Evolutionary conservation across 2,329 filamentous ascomycete species (phyloP), one percentile per base, ranked within the genome.

Genomic region (Ophiostoma novo-ulmi): DNA sequence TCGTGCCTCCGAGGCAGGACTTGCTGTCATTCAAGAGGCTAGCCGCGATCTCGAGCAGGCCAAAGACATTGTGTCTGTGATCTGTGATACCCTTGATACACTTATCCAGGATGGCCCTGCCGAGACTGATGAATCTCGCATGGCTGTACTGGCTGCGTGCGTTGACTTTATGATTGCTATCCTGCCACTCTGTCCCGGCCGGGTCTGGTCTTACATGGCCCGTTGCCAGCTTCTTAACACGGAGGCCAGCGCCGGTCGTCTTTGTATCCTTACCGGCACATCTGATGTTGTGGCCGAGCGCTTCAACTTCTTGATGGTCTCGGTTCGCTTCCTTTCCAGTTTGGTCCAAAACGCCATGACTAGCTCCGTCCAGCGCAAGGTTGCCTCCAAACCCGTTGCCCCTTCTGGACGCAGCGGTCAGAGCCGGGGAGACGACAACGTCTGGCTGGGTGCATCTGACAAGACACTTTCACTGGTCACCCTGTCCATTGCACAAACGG

Each of bases 131-230:
- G 86, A 88, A 13, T 80, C 89, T 61, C 86, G 88, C 48, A 83
- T 96, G 38, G 84, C 89, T 1, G 85, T 94, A 67, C 78, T 89
- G 70, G 82, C 83, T 13, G 88, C 91, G 35, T 97, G 93, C 77
- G 80, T 94, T 31, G 89, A 93, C 69, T 97, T 98, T 76, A 82
- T 97, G 52, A 86, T 91, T 74, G 88, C 90, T 2, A 81, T 96
- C 22, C 80, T 95, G 36, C 84, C 85, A 75, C 91, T 86, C n/a
- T 87, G 90, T 69, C 94, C 95, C 0, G 91, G 91, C 71, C 86
- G 94, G 72, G 89, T 97, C 6, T 98, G 95, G 94, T 93, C 94
- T 3, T 92, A 94, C 78, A 85, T 99, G 75, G 88, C 90, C 3
- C 88, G 92, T 71, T 96, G 92, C 78, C 88, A 89, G 73, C 82